Evolutionary conservation across 257 asterid genomes (phyloP), one percentile per base, ranked within the genome.

Genomic region (Capsicum chinense): DNA sequence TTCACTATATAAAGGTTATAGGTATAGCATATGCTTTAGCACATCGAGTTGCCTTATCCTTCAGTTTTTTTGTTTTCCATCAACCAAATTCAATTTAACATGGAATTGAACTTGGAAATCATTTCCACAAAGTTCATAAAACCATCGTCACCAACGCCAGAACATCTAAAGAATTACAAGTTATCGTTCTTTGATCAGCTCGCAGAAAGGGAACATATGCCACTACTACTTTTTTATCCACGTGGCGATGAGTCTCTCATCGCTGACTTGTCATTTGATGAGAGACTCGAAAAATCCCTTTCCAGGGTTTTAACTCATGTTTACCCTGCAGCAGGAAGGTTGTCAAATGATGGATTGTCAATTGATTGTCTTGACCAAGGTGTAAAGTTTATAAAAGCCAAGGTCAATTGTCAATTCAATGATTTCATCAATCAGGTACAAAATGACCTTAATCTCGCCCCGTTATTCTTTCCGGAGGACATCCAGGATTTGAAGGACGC

Each of bases 71-170:
- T 21, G 79, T 50, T 26, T 6, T 76, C 42, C 47, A 74, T 48
- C 50, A 12, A 76, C 16, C 47, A 68, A 68, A 68, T 68, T 14
- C 13, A 7, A 15, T 15, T 7, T 6, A 26, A 50, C 4, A 85
- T 85, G 87, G 81, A 69, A 67, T 74, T 19, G 58, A 11, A 26
- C 17, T 13, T 47, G 10, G 80, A 80, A 80, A 19, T 82, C 80
- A 47, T 85, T 5, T 82, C 74, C 5, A 79, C 13, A 17, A 86
- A 85, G 66, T 69, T 90, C 81, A 86, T 91, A 79, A 90, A 82
- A 54, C 93, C 94, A 58, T 91, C 91, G 0, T 69, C 86, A 19
- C 89, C 89, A 56, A 90, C 93, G 13, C 91, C 93, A 6, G 21
- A 68, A 47, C 88, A 87, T 59, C 88, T 84, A 13, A 62, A 21